phyloP scores from a whole-genome alignment of 1,284 basidiomycete species.

The Malassezia dermatis region DNA sequence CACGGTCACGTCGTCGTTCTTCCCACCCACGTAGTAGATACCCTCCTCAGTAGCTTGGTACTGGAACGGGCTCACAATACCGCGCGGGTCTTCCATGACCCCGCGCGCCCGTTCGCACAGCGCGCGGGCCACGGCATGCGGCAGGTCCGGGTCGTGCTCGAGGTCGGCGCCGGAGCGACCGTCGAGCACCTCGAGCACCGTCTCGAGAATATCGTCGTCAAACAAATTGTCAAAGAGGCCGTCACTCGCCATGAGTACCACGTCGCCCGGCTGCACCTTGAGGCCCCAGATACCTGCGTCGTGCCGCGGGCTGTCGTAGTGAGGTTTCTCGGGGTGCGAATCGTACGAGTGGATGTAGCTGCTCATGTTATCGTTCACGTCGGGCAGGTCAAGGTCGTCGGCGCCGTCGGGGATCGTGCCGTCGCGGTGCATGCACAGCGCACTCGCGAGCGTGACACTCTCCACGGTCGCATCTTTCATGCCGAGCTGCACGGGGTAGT shows the following conservation, averaged over 20 bases:
- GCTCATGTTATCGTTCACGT: constrained; percentile 24
- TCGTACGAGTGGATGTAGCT: constrained; percentile 17
- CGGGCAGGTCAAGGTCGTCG: constrained; percentile 26
- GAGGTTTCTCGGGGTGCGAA: constrained; percentile 15
- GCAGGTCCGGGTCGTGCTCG: constrained; percentile 16
- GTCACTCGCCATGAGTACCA: constrained; percentile 78
- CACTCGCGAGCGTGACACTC: constrained; percentile 52
- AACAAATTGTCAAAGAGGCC: constrained; percentile 88
- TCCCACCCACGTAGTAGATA: constrained; percentile 48
- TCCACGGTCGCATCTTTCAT: constrained; percentile 61
- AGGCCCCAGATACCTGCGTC: constrained; percentile 66
- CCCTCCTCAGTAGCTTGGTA: constrained; percentile 54
- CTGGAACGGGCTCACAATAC: constrained; percentile 53
- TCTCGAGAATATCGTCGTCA: constrained; percentile 86
- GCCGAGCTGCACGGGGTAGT: constrained; percentile 78
- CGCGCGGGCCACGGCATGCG: constrained; percentile 6
- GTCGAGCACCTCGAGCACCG: constrained; percentile 52
- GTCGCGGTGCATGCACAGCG: constrained; percentile 26
- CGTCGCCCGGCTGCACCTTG: constrained; percentile 71
- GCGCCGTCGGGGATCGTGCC: constrained; percentile 31
- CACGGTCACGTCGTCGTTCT: constrained; percentile 51
- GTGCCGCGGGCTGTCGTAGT: constrained; percentile 38
- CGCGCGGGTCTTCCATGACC: constrained; percentile 52
- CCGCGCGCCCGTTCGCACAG: constrained; percentile 52
- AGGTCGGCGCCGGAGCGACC: not conserved